phyloP scores from a whole-genome alignment of 2,329 filamentous ascomycete species.

The Trichoderma atrobrunneum region DNA sequence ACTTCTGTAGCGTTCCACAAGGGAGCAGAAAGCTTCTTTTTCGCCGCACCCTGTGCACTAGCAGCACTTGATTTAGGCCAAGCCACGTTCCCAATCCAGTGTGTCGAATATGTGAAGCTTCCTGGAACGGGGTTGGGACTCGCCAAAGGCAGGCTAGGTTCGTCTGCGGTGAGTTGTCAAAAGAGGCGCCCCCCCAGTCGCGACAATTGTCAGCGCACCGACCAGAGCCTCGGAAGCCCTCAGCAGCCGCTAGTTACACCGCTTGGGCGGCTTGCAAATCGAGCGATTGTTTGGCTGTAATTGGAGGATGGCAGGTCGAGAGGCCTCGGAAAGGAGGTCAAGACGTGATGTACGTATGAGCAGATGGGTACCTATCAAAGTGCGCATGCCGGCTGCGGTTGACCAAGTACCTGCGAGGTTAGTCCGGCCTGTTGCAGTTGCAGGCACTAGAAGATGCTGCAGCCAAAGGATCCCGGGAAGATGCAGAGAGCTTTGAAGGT shows the following conservation, averaged over 20 bases:
- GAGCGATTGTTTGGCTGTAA: not conserved
- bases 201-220: conserved; percentile 8
- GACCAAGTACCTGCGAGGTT: not conserved
- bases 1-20: not conserved
- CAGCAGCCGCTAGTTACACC: conserved; percentile 18
- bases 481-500: not conserved
- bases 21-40: not conserved
- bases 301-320: conserved; percentile 8
- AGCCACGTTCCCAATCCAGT: conserved; percentile 15
- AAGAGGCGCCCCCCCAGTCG: not conserved
- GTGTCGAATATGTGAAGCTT: not conserved
- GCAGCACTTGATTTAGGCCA: conserved; percentile 1
- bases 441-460: not conserved
- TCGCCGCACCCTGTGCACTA: not conserved
- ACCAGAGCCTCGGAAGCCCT: conserved; percentile 11
- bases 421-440: not conserved
- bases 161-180: conserved; percentile 16
- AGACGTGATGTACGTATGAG: not conserved
- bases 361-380: not conserved
- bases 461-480: not conserved
- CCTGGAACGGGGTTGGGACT: not conserved
- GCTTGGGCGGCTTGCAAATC: conserved; percentile 2
- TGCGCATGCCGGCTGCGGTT: not conserved
- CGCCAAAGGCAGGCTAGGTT: conserved; percentile 5
- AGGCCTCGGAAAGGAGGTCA: conserved; percentile 12